These are phyloP conservation scores for Dioscorea zingiberensis DNA, from an alignment of 106 monocot species.

Conservation along the genomic window DNA sequence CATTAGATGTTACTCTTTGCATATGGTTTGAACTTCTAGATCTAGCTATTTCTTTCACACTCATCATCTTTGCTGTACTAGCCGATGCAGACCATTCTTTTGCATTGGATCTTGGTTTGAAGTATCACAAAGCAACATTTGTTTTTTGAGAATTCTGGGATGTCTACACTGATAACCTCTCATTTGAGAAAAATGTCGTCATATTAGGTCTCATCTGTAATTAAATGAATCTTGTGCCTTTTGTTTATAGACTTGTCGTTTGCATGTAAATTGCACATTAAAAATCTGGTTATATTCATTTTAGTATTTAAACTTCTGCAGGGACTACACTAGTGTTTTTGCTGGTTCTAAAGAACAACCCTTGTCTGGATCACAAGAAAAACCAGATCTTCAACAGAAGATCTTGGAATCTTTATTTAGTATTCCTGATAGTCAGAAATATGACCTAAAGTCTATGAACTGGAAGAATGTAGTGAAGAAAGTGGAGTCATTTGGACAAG, in stretches of 20 bases:
- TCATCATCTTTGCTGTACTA: no score
- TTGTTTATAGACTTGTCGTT: not conserved
- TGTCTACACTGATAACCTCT: not conserved
- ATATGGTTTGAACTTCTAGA: not conserved
- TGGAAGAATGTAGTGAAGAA: slow-evolving; percentile 83
- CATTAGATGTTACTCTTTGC: not conserved
- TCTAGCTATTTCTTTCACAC: no score
- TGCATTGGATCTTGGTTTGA: no score
- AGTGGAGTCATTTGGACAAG: slow-evolving; percentile 58
- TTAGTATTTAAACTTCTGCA: slow-evolving; percentile 1
- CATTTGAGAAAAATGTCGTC: not conserved
- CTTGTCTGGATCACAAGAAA: slow-evolving; percentile 9
- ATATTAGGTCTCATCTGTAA: not conserved
- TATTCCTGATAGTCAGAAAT: slow-evolving; percentile 22
- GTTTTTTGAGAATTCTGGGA: not conserved
- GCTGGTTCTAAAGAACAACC: slow-evolving; percentile 7
- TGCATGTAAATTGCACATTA: not conserved
- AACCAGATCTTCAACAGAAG: slow-evolving; percentile 53
- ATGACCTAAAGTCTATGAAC: slow-evolving; percentile 52
- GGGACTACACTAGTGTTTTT: slow-evolving; percentile 18
- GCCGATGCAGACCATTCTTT: no score
- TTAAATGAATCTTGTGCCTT: not conserved
- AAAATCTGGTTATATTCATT: no score
- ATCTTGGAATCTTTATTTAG: slow-evolving; percentile 69
- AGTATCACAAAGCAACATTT: no score